A percentile compares a stretch with the other conserved stretches of the same genome.
phyloP scores from a whole-genome alignment of 2,329 filamentous ascomycete genomes.

The Macrophomina phaseolina region DNA sequence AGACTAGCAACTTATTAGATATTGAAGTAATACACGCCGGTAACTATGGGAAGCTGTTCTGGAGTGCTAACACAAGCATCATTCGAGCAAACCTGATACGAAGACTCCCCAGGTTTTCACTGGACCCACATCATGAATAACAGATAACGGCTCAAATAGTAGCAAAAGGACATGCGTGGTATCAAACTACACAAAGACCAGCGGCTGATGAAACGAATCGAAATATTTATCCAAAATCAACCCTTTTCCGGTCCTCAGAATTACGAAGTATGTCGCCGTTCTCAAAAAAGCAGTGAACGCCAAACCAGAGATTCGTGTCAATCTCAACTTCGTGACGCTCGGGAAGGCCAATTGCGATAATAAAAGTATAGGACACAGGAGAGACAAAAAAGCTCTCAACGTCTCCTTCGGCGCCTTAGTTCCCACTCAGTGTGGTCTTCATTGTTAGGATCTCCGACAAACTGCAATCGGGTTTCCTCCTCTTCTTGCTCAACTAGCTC shows the following conservation, averaged over 20 bases:
- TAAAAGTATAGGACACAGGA: background rate
- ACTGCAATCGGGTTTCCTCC: conserved; percentile 21
- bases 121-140: no score
- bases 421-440: conserved; percentile 26
- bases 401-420: conserved; percentile 29
- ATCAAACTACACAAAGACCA: background rate
- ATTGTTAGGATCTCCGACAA: conserved; percentile 18
- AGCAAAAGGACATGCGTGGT: background rate
- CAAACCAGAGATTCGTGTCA: background rate
- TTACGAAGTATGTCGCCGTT: background rate
- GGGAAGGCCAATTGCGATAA: background rate
- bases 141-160: background rate
- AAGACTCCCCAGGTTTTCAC: no score
- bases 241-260: background rate
- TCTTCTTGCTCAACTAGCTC: conserved; percentile 7
- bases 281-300: background rate
- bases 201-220: background rate
- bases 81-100: no score
- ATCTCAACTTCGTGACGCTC: background rate
- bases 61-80: no score
- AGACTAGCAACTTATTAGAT: no score
- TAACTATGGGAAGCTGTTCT: no score
- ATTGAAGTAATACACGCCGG: no score
- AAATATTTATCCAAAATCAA: background rate
- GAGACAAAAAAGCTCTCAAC: background rate